Conservation (phyloP, 1,284 basidiomycete genomes). For the Fomitopsis pinicola region DNA sequence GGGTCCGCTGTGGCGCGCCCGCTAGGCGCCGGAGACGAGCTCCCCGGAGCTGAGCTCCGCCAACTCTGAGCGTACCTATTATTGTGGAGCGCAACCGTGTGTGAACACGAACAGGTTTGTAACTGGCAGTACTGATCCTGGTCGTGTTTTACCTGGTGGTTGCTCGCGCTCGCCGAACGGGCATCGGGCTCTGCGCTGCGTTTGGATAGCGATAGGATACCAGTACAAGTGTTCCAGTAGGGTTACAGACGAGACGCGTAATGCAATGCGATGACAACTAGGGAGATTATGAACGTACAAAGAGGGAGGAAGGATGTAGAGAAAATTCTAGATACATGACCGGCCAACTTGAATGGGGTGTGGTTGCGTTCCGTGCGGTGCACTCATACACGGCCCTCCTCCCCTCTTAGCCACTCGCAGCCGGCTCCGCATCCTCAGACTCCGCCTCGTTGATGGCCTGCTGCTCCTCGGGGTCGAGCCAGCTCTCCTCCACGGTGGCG, state of each 20-base stretch:
- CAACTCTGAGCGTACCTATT: too few relatives aligned
- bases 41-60: too few relatives aligned
- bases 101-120: too few relatives aligned
- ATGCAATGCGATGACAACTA: not conserved
- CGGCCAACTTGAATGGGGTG: not conserved
- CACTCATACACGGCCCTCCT: not conserved
- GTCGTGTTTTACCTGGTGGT: too few relatives aligned
- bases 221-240: not conserved
- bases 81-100: too few relatives aligned
- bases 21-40: too few relatives aligned
- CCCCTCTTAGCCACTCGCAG: not conserved
- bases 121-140: too few relatives aligned
- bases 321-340: not conserved
- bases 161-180: not conserved
- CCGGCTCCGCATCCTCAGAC: not conserved
- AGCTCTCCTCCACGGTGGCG: constrained; percentile 87
- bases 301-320: not conserved
- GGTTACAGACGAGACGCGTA: not conserved
- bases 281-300: not conserved
- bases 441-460: constrained; percentile 32
- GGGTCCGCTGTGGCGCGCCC: too few relatives aligned
- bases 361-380: not conserved
- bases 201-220: not conserved
- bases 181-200: not conserved
- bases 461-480: constrained; percentile 80